A percentile compares a stretch with the other conserved stretches of the same genome.
Evolutionary conservation across 1,139 yeast species (phyloP).

Genomic region (Suhomyces kunorum): DNA sequence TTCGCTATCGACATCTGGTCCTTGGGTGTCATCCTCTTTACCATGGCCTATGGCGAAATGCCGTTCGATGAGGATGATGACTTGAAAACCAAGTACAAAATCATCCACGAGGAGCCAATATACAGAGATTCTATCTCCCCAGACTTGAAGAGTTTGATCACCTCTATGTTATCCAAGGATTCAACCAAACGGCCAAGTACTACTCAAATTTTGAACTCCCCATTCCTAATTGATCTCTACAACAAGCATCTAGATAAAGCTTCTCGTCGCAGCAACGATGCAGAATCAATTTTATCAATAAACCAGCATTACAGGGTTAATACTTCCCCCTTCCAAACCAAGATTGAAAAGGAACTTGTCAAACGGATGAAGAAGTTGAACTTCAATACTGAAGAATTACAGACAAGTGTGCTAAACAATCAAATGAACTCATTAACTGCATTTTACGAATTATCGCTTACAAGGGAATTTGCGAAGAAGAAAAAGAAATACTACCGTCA

Average conservation of each 20-base stretch:
- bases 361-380: conserved; percentile 66
- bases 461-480: conserved; percentile 53
- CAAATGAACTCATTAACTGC: conserved; percentile 84
- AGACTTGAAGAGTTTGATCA: conserved; percentile 50
- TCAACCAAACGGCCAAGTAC: conserved; percentile 64
- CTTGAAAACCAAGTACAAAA: conserved; percentile 56
- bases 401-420: conserved; percentile 58
- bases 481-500: conserved; percentile 35
- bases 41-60: conserved; percentile 82
- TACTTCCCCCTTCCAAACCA: conserved; percentile 53
- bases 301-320: conserved; percentile 40
- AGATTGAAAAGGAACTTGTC: conserved; percentile 63
- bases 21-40: conserved; percentile 87
- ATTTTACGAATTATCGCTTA: conserved; percentile 73
- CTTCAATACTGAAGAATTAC: conserved; percentile 64
- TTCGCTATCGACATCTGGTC: conserved; percentile 90
- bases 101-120: conserved; percentile 65
- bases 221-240: conserved; percentile 53
- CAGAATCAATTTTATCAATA: conserved; percentile 43
- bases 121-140: conserved; percentile 48
- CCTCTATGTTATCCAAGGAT: conserved; percentile 61
- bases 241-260: conserved; percentile 27
- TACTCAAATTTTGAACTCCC: conserved; percentile 60
- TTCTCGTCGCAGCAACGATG: conserved; percentile 35
- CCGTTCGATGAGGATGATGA: conserved; percentile 91